A percentile compares a stretch with the other conserved stretches of the same genome.
These are phyloP conservation scores for Clathrus columnatus DNA, from an alignment of 768 basidiomycete genomes.

Conservation along the genomic window DNA sequence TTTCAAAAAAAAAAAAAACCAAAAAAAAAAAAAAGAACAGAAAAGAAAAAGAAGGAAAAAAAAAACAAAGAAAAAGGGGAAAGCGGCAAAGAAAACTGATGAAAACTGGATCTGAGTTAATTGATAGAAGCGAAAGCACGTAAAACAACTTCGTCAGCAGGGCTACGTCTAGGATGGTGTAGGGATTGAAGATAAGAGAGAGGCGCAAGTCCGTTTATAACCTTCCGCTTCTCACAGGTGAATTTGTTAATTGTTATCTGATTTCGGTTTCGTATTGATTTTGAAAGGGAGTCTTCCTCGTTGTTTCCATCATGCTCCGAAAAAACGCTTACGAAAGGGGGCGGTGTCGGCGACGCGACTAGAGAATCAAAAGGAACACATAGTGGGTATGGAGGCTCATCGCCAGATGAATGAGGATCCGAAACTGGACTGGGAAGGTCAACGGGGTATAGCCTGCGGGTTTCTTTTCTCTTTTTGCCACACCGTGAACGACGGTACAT, in stretches of 20 bases:
- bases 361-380: constrained; percentile 6
- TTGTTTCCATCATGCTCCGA: background rate
- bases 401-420: background rate
- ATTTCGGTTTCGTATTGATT: background rate
- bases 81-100: background rate
- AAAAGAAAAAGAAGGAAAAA: background rate
- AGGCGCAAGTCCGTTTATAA: background rate
- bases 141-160: constrained; percentile 10
- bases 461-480: constrained; percentile 36
- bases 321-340: background rate
- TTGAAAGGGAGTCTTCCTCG: background rate
- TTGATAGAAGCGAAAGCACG: constrained; percentile 8
- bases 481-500: constrained; percentile 74
- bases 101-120: background rate
- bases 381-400: constrained; percentile 1
- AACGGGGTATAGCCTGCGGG: background rate
- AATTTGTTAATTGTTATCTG: background rate
- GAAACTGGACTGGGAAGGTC: constrained; percentile 5
- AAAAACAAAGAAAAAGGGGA: background rate
- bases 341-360: background rate
- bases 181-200: constrained; percentile 9
- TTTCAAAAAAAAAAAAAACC: background rate
- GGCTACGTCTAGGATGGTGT: constrained; percentile 11
- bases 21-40: background rate
- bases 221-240: background rate